A percentile compares a stretch with the other conserved stretches of the same genome.
Conservation (phyloP, 441 rosid species). For the Brassica balearica region DNA sequence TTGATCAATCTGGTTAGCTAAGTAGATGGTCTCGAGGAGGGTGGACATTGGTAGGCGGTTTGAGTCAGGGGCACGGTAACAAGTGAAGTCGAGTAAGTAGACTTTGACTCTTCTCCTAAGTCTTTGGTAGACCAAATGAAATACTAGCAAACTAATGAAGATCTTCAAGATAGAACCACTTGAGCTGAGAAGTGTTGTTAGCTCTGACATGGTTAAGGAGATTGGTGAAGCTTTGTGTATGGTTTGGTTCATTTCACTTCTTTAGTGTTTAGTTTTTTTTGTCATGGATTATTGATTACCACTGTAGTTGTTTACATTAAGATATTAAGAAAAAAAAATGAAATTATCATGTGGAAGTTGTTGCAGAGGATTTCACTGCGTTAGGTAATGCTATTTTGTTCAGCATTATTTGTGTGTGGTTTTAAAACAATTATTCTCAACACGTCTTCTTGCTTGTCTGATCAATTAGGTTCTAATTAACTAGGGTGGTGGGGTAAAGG, state of each 20-base stretch:
- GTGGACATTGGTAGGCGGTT: constrained; percentile 49
- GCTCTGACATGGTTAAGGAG: constrained; percentile 29
- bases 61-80: constrained; percentile 52
- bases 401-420: constrained; percentile 35
- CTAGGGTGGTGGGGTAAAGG: background rate
- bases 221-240: constrained; percentile 15
- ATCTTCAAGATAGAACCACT: constrained; percentile 9
- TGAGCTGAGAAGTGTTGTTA: constrained; percentile 34
- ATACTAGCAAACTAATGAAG: constrained; percentile 15
- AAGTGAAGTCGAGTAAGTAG: constrained; percentile 54
- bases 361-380: constrained; percentile 44
- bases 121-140: constrained; percentile 40
- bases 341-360: constrained; percentile 38
- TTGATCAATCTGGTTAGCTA: constrained; percentile 44
- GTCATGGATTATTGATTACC: constrained; percentile 23
- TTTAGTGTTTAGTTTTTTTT: constrained; percentile 2
- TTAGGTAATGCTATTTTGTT: constrained; percentile 20
- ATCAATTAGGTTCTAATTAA: background rate
- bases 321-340: constrained; percentile 19
- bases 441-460: constrained; percentile 33
- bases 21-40: constrained; percentile 44
- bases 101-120: constrained; percentile 33
- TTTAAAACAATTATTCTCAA: constrained; percentile 27
- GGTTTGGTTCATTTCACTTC: constrained; percentile 32
- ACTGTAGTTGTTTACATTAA: constrained; percentile 2